Percentiles rank a stretch among this genome's conserved stretches.
Conservation (phyloP, 164 flowering plant genomes). For the Magnolia changhungtana region DNA sequence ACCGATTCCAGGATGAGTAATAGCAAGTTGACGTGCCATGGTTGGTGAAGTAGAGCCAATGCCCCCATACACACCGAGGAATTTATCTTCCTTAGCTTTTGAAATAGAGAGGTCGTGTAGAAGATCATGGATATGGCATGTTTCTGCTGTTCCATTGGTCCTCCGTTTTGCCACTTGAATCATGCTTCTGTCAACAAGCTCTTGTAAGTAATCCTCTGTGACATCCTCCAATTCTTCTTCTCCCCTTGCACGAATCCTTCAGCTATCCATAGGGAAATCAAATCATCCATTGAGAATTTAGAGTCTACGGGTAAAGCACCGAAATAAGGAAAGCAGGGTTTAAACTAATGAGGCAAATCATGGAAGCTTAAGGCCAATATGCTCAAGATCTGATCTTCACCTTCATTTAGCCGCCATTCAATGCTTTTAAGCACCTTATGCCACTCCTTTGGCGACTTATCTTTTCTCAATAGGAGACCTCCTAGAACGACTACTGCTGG, state of each 20-base stretch:
- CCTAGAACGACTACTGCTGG: neutral
- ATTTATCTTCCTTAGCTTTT: neutral
- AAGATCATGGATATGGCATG: conserved; percentile 3
- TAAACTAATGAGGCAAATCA: conserved; percentile 17
- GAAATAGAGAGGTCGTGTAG: neutral
- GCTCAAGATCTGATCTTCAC: neutral
- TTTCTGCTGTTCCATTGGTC: neutral
- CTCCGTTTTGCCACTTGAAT: neutral
- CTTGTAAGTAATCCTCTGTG: conserved; percentile 4
- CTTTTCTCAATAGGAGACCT: conserved; percentile 2
- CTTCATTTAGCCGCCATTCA: neutral
- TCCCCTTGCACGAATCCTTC: conserved; percentile 5
- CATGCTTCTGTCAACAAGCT: neutral
- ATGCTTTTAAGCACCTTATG: neutral
- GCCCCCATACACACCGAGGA: neutral
- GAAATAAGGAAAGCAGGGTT: conserved; percentile 17
- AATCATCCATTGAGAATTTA: neutral
- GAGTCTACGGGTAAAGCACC: conserved; percentile 7
- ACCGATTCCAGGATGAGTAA: neutral
- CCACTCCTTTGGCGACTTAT: neutral
- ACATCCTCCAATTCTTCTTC: conserved; percentile 6
- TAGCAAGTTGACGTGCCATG: neutral
- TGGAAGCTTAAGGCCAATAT: conserved; percentile 16
- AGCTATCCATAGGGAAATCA: conserved; percentile 5
- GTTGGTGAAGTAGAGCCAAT: neutral